These are phyloP conservation scores for Aspergillus aculeatus DNA, from an alignment of 2,329 filamentous ascomycete genomes.

Conservation along the genomic window DNA sequence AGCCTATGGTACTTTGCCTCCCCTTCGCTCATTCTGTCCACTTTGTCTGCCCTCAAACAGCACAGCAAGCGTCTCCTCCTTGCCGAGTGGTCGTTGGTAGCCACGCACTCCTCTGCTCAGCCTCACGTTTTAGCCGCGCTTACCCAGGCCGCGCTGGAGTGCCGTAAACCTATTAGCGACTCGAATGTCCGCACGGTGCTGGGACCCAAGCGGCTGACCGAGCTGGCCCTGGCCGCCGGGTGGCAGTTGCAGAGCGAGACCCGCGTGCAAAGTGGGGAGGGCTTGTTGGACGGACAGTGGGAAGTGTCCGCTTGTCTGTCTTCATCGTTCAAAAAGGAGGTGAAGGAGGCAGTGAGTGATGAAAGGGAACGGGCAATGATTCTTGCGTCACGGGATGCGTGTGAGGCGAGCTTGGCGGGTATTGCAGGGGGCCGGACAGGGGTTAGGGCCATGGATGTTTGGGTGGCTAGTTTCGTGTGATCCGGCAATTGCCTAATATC, in stretches of 20 bases:
- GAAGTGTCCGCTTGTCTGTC: conserved; percentile 36
- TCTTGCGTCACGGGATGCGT: conserved; percentile 17
- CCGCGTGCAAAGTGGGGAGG: conserved; percentile 36
- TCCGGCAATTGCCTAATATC: neutral
- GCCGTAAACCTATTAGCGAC: conserved; percentile 23
- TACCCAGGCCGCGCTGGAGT: conserved; percentile 45
- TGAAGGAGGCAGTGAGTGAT: conserved; percentile 13
- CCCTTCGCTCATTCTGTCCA: conserved; percentile 33
- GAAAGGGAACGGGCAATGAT: conserved; percentile 15
- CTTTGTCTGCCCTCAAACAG: conserved; percentile 40
- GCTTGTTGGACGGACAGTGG: conserved; percentile 50
- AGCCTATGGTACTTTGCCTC: conserved; percentile 56
- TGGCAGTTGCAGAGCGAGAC: conserved; percentile 1
- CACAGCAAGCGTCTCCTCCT: conserved; percentile 37
- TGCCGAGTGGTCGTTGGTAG: conserved; percentile 49
- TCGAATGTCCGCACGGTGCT: conserved; percentile 53
- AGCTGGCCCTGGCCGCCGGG: conserved; percentile 26
- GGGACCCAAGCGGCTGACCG: conserved; percentile 42
- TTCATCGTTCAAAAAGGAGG: conserved; percentile 13
- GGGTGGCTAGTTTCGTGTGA: conserved; percentile 17
- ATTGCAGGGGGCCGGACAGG: conserved; percentile 13
- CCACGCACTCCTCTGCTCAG: conserved; percentile 43
- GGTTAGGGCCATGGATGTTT: conserved; percentile 20
- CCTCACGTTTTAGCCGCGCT: conserved; percentile 54
- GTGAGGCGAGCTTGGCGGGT: conserved; percentile 16